These are phyloP conservation scores for Crithidia brevicula DNA, from an alignment of 208 protist genomes.

Conservation along the genomic window DNA sequence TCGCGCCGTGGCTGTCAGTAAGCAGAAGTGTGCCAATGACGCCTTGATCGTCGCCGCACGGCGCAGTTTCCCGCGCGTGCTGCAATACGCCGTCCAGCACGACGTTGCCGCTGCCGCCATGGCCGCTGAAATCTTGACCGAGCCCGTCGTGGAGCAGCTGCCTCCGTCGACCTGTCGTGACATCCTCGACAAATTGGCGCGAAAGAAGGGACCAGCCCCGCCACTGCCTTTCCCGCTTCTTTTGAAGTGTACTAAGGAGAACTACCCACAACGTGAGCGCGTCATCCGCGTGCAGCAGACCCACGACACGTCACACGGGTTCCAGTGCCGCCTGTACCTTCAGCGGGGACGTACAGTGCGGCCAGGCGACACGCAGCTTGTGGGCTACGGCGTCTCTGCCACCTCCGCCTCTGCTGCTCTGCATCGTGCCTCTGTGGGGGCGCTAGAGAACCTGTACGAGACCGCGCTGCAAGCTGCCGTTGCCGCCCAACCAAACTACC, in stretches of 20 bases:
- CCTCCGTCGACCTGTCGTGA: constrained; percentile 49
- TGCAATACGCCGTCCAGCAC: constrained; percentile 63
- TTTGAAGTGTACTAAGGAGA: constrained; percentile 31
- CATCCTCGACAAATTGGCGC: constrained; percentile 35
- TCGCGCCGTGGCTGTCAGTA: constrained; percentile 61
- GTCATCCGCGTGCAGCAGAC: constrained; percentile 68
- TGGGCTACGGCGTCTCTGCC: constrained; percentile 64
- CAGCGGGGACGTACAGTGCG: constrained; percentile 54
- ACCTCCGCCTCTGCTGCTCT: constrained; percentile 47
- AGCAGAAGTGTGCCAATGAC: constrained; percentile 56
- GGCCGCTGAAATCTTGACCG: constrained; percentile 54
- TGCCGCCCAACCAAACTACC: constrained; percentile 20
- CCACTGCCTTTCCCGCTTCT: constrained; percentile 38
- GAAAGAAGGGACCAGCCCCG: background rate
- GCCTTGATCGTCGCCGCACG: constrained; percentile 79
- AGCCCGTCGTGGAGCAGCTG: constrained; percentile 70
- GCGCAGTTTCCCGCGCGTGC: constrained; percentile 59
- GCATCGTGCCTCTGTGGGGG: constrained; percentile 59
- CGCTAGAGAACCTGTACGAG: constrained; percentile 51
- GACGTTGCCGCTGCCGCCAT: constrained; percentile 47
- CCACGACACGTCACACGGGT: constrained; percentile 37
- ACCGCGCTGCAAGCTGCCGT: constrained; percentile 13
- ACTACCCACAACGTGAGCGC: constrained; percentile 45
- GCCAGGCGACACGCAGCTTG: constrained; percentile 67
- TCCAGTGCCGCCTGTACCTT: constrained; percentile 77